Evolutionary conservation across 2,329 filamentous ascomycete species (phyloP).

Genomic region (Tolypocladium inflatum): DNA sequence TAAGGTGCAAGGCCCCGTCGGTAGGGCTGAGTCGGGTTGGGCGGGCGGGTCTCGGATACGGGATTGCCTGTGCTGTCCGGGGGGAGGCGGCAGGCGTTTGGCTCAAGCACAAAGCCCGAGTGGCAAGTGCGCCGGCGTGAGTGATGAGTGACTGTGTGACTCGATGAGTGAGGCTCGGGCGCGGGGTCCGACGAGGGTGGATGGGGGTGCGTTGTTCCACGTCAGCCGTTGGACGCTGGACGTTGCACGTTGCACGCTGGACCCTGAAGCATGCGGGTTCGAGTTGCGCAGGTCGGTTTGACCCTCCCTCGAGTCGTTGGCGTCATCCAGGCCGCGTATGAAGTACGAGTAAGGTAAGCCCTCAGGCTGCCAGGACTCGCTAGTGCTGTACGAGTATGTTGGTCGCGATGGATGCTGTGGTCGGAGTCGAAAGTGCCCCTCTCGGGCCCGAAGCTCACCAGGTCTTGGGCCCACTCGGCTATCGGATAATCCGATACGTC

Average conservation of each 20-base stretch:
- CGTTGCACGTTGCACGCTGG: not conserved
- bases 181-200: not conserved
- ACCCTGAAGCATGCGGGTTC: not conserved
- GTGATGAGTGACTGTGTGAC: not conserved
- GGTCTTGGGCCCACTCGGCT: not conserved
- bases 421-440: constrained; percentile 1
- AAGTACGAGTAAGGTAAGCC: too few relatives aligned
- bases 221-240: not conserved
- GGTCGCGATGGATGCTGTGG: not conserved
- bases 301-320: not conserved
- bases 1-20: not conserved
- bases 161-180: not conserved
- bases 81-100: not conserved
- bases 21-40: not conserved
- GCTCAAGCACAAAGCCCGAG: not conserved
- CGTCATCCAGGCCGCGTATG: not conserved
- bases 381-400: not conserved
- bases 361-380: not conserved
- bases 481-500: not conserved
- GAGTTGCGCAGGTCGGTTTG: not conserved
- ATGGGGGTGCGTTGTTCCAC: too few relatives aligned
- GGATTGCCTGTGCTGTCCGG: not conserved
- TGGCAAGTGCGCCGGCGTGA: not conserved
- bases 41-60: not conserved
- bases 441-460: constrained; percentile 5